phyloP scores from a whole-genome alignment of 176 grass and related monocot species.

The Aegilops bicornis region DNA sequence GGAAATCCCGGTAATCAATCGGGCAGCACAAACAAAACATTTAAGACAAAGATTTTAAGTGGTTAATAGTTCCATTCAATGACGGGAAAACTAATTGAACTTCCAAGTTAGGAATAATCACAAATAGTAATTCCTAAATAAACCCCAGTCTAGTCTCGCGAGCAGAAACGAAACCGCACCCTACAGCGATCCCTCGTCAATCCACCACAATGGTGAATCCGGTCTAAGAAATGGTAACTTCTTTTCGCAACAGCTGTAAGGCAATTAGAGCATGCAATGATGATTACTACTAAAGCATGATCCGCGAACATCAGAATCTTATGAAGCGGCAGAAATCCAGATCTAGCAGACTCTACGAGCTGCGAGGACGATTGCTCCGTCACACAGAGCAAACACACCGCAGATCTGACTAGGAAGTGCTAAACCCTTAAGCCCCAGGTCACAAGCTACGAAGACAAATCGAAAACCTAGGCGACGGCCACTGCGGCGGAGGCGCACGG shows the following conservation, averaged over 20 bases:
- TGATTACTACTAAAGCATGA: neutral
- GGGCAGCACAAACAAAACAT: neutral
- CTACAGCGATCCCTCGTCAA: neutral
- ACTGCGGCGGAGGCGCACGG: too few relatives aligned
- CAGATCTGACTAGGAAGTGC: neutral
- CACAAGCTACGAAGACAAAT: neutral
- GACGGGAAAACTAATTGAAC: neutral
- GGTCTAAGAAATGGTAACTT: neutral
- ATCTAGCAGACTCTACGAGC: neutral
- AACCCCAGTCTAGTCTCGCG: neutral
- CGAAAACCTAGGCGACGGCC: neutral
- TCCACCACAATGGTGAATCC: neutral
- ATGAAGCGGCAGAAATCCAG: neutral
- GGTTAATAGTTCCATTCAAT: neutral
- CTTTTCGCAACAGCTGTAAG: too few relatives aligned
- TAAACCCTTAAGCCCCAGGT: neutral
- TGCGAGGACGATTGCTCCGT: neutral
- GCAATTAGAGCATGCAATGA: neutral
- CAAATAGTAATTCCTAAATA: too few relatives aligned
- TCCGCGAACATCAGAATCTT: neutral
- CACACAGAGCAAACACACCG: neutral
- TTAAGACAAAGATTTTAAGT: too few relatives aligned
- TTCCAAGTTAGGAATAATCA: rapidly evolving
- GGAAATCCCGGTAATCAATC: neutral
- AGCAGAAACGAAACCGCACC: too few relatives aligned